Evolutionary conservation across 495 filamentous ascomycete genomes (phyloP).

Genomic region (Pseudoneurospora amorphoporcata): DNA sequence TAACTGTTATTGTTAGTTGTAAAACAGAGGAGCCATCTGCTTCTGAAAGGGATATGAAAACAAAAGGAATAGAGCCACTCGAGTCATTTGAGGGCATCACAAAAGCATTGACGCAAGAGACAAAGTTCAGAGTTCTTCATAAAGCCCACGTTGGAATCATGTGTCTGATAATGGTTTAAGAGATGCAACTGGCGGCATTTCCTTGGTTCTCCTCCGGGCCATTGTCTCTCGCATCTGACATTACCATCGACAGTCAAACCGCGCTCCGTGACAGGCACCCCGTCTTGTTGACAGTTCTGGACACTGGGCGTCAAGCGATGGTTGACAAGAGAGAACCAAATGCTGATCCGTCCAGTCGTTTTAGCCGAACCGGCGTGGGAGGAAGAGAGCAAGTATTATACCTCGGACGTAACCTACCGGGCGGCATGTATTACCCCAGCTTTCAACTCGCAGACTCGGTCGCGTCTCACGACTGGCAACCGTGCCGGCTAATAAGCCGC

Average conservation of each 20-base stretch:
- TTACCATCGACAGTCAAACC: background rate
- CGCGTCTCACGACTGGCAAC: background rate
- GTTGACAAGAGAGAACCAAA: background rate
- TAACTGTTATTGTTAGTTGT: background rate
- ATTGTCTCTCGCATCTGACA: background rate
- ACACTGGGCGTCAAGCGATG: background rate
- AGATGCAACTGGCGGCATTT: background rate
- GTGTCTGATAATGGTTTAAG: background rate
- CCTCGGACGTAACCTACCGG: background rate
- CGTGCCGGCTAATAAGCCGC: conserved; percentile 13
- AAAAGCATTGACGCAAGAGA: background rate
- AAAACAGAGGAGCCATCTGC: background rate
- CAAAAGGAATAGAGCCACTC: background rate
- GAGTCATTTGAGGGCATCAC: background rate
- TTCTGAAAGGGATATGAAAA: background rate
- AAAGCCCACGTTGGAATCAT: background rate
- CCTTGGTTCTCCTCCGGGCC: background rate
- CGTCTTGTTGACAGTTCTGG: background rate
- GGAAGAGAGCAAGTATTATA: background rate
- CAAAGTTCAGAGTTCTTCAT: background rate
- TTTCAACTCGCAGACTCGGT: background rate
- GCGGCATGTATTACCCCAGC: background rate
- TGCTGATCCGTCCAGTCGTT: background rate
- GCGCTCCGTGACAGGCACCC: background rate
- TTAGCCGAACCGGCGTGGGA: background rate